Evolutionary conservation across 306 rosid species (phyloP).

Genomic region (Prunus campanulata): DNA sequence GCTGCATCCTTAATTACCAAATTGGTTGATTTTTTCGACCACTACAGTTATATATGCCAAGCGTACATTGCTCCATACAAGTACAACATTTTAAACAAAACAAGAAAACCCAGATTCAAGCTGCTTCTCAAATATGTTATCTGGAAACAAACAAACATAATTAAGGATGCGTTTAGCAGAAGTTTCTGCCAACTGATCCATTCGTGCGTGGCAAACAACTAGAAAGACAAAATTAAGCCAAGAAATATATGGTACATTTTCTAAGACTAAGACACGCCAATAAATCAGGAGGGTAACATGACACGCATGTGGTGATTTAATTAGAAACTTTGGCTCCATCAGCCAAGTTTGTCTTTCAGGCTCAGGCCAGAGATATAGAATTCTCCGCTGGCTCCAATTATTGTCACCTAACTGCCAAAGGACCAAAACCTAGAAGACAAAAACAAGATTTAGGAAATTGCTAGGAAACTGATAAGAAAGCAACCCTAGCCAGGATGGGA

Average conservation of each 20-base stretch:
- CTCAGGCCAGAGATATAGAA: too few species aligned
- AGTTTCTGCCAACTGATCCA: not conserved
- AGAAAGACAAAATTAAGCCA: not conserved
- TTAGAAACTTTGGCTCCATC: too few species aligned
- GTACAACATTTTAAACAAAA: too few species aligned
- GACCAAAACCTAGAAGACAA: not conserved
- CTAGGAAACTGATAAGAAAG: slow-evolving; percentile 6
- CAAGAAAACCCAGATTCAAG: not conserved
- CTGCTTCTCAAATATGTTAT: not conserved
- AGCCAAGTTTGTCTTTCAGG: too few species aligned
- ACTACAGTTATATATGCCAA: not conserved
- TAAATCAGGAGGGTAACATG: too few species aligned
- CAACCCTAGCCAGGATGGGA: not conserved
- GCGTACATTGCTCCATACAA: not conserved
- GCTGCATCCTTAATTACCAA: not conserved
- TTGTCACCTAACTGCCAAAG: not conserved
- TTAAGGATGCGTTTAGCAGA: not conserved
- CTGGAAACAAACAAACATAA: not conserved
- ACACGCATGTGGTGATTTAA: too few species aligned
- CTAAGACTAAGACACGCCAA: not conserved
- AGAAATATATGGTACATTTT: too few species aligned
- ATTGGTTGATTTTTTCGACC: not conserved
- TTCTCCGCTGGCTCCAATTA: too few species aligned
- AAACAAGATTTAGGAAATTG: not conserved
- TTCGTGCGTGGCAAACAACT: not conserved